Evolutionary conservation across 768 basidiomycete genomes (phyloP), one percentile per base, ranked within the genome.

Genomic region (Harrya chromipes): DNA sequence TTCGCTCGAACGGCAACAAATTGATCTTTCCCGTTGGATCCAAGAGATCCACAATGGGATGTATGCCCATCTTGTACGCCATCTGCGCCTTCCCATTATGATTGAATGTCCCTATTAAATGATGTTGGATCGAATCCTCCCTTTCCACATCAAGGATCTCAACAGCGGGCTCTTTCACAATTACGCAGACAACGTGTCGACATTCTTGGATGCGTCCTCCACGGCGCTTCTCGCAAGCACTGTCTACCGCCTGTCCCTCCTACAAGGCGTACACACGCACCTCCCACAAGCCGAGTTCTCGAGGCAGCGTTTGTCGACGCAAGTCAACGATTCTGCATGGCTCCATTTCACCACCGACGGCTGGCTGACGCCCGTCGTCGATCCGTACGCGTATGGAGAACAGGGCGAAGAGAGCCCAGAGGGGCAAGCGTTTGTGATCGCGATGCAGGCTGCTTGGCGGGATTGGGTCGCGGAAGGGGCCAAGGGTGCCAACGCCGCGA

Each of bases 221-320:
- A 85, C 88, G 0, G 82, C 89, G 0, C 75, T 94, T 40, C 72
- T 94, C 39, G 88, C 90, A 0, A 74, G 80, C 53, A 82, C 86
- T 0, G 85, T 91, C 1, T 94, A 87, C 67, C 80, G 89, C 2
- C 71, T 87, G 43, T 79, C 87, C 0, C 67, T 84, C 3, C 59
- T 88, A 19, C 63, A 73, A 37, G 71, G 73, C 23, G 70, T 78
- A 14, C 73, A 79, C 48, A 72, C 69, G 0, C 67, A 78, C 59
- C 57, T 92, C 23, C 74, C 80, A 0, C 57, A 69, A 4, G 89
- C 89, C 2, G 86, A 88, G 59, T 64, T 68, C 17, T 72, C 72
- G 6, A 75, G 89, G 16, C 64, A 70, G 47, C 58, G 64, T 21
- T 53, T 79, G 35, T 69, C 67, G 29, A 53, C 57, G 9, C 41